Base-by-base conservation (phyloP, 2,329 filamentous ascomycete species). In the Diplodia mutila region DNA sequence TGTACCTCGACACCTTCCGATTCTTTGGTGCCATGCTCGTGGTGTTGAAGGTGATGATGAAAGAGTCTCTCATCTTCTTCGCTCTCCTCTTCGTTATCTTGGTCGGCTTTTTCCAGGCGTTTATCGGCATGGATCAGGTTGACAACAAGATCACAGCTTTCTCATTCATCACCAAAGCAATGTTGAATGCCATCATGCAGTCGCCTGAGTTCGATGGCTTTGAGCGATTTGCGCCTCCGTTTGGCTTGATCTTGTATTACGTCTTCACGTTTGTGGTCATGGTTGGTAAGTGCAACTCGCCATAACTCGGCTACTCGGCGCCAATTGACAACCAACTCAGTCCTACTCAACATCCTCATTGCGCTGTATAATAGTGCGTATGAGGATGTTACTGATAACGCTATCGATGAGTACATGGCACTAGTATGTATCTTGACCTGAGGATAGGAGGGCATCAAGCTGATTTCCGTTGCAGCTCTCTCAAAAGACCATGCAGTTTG, bases 21-120 rank as follows among this genome's bases (percentile, higher is more conserved):
- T 99, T 99, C 84, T 99, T 99, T 74, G 95, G 95, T 27, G 93
- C 94, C 61, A 99, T 99, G 95, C 87, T 99, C 1, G 94, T 99
- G 1, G 94, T 99, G 1, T 84, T 99, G 53, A 97, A 98, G 78
- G 82, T 84, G 71, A 85, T 86, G 84, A 85, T 86, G 83, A 79
- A 82, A 67, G 84, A 86, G 79, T 96, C 92, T 0, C 84, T 97
- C 72, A 98, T 98, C 71, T 99, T 99, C 84, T 99, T 99, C 75
- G 93, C 94, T 1, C 85, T 99, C 21, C 85, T 99, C 11, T 82
- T 91, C 61, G 89, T 98, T 64, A 90, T 99, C 68, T 85, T 97
- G 68, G 78, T 94, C 39, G 92, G 87, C 12, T 99, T 99, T 80
- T 85, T 98, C 67, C 95, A 99, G 80, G 93, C 92, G 0, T 99